A percentile compares a stretch with the other conserved stretches of the same genome.
phyloP scores from a whole-genome alignment of 805 yeast species.

The Scheffersomyces coipomensis region DNA sequence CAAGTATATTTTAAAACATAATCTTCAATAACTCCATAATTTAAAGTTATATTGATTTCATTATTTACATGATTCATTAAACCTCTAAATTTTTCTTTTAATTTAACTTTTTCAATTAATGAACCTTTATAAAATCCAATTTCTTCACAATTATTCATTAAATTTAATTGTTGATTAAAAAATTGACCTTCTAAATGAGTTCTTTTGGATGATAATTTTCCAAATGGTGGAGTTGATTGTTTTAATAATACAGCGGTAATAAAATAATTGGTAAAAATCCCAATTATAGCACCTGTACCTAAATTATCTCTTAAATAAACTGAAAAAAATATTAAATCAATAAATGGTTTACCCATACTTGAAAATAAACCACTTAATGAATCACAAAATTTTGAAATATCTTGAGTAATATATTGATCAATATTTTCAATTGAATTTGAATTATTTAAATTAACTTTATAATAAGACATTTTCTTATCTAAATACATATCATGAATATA shows the following conservation, averaged over 20 bases:
- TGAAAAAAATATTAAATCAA: slow-evolving; percentile 81
- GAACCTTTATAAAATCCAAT: slow-evolving; percentile 93
- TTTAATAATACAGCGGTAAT: slow-evolving; percentile 75
- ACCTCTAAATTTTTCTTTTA: slow-evolving; percentile 54
- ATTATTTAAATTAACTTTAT: slow-evolving; percentile 68
- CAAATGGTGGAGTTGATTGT: slow-evolving; percentile 80
- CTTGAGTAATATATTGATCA: slow-evolving; percentile 86
- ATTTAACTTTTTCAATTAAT: slow-evolving; percentile 67
- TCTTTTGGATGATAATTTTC: slow-evolving; percentile 66
- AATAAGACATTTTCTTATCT: slow-evolving; percentile 77
- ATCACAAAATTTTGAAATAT: slow-evolving; percentile 75
- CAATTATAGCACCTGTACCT: slow-evolving; percentile 83
- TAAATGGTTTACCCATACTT: slow-evolving; percentile 86
- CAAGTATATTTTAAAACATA: slow-evolving; percentile 86
- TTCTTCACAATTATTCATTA: slow-evolving; percentile 88
- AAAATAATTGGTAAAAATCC: slow-evolving; percentile 78
- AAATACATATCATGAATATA: slow-evolving; percentile 89
- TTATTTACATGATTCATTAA: slow-evolving; percentile 53
- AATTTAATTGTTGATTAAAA: slow-evolving; percentile 79
- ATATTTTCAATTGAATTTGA: slow-evolving; percentile 53
- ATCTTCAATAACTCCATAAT: slow-evolving; percentile 77
- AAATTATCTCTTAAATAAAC: slow-evolving; percentile 79
- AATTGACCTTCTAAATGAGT: slow-evolving; percentile 86
- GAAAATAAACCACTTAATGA: slow-evolving; percentile 82
- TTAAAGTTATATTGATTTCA: slow-evolving; percentile 58